Base-by-base conservation (phyloP, 2,329 filamentous ascomycete genomes). In the Ophiostoma novo-ulmi region DNA sequence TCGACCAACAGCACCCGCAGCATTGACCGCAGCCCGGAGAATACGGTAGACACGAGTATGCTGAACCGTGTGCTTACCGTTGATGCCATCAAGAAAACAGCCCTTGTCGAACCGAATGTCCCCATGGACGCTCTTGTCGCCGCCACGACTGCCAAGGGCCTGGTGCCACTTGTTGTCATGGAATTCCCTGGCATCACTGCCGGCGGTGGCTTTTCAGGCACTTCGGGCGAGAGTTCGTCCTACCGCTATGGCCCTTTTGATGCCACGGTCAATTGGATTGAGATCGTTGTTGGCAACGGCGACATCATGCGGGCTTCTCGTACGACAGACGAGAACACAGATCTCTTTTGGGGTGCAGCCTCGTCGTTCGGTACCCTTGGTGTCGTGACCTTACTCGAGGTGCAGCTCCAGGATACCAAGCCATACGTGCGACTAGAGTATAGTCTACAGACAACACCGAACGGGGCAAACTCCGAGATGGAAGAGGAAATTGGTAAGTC, bases 1-100 rank as follows among this genome's bases (percentile, higher is more conserved):
- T 88, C 89, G 0, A 93, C 91, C 38, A 93, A 92, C 80, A 91
- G 88, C 78, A 93, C 91, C 52, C 88, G 91, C 7, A 84, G 84
- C 36, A 83, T 83, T 8, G 79, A 81, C 26, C 82, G 82, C 39
- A 79, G 78, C 65, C 77, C 78, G 14, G 82, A 83, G 76, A 86
- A 85, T 75, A 85, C 87, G 13, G 82, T 94, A 70, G 89, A 92
- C 77, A 92, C 89, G 52, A 89, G 88, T 78, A 76, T 77, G 5
- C 84, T 94, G 13, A 84, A 82, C 73, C 84, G 86, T 77, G 85
- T 94, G n/a, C 80, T 94, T 10, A 79, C 81, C 8, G 80, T 94
- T 65, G 85, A 92, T 76, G 77, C 75, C 0, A 75, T 79, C 1
- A 77, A 77, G 7, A 84, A 82, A 73, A 89, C 85, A 3, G 89